Percentiles rank a stretch among this genome's conserved stretches.
Conservation (phyloP, 2,329 filamentous ascomycete genomes). For the Penicillium sp. region DNA sequence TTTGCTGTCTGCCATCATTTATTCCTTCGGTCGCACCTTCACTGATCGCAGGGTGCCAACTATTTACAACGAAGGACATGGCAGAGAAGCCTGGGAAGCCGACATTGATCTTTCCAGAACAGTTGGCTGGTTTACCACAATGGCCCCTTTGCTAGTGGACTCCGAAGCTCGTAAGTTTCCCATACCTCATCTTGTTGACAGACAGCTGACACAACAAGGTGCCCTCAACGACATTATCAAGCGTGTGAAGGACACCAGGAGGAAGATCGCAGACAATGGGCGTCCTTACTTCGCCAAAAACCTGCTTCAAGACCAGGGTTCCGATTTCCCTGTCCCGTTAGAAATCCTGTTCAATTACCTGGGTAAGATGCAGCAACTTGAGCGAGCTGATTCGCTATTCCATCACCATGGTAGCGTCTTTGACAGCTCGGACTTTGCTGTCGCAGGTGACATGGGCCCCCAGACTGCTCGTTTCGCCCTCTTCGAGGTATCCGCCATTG, state of each 20-base stretch:
- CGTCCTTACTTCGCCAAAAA: slow-evolving; percentile 36
- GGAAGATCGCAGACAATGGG: slow-evolving; percentile 31
- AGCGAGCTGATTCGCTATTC: slow-evolving; percentile 43
- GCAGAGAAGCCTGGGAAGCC: slow-evolving; percentile 45
- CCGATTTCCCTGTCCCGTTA: slow-evolving; percentile 38
- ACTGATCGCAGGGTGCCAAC: slow-evolving; percentile 41
- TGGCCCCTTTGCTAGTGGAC: slow-evolving; percentile 41
- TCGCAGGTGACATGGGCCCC: slow-evolving; percentile 45
- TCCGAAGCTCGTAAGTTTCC: slow-evolving; percentile 22
- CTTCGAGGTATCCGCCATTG: slow-evolving; percentile 51
- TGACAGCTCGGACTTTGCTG: slow-evolving; percentile 26
- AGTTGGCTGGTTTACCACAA: slow-evolving; percentile 51
- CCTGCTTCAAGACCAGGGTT: slow-evolving; percentile 28
- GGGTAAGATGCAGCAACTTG: slow-evolving; percentile 42
- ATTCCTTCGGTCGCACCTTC: slow-evolving; percentile 47
- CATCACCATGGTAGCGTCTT: slow-evolving; percentile 37
- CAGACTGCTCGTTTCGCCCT: slow-evolving; percentile 47
- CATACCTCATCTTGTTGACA: background rate
- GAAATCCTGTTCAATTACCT: slow-evolving; percentile 43
- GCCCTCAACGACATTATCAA: slow-evolving; percentile 32
- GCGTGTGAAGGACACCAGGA: slow-evolving; percentile 38
- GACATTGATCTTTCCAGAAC: slow-evolving; percentile 47
- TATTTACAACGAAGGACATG: slow-evolving; percentile 51
- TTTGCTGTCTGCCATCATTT: slow-evolving; percentile 35
- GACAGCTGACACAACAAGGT: slow-evolving; percentile 11